Conservation (phyloP, 75 land plant species). For the Adiantum capillusveneris region DNA sequence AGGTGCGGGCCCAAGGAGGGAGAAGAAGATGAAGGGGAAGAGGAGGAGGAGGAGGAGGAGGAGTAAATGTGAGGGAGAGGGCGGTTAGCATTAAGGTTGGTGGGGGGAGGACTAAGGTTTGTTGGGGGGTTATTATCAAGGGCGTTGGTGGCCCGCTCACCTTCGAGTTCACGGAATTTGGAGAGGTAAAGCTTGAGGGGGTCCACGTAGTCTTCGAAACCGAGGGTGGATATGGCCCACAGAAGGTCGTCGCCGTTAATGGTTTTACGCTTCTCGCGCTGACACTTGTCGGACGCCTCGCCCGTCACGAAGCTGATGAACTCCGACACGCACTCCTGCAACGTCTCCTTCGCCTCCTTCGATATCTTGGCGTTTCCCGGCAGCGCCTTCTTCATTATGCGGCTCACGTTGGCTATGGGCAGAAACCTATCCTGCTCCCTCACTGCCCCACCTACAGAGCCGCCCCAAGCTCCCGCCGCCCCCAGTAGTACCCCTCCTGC, state of each 20-base stretch:
- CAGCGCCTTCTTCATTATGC: conserved; percentile 67
- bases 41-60: no score
- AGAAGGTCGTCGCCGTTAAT: conserved; percentile 73
- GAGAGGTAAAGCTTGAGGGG: conserved; percentile 63
- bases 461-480: conserved; percentile 24
- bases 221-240: conserved; percentile 75
- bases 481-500: no score
- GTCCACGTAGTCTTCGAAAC: conserved; percentile 70
- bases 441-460: conserved; percentile 16
- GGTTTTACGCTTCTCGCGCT: conserved; percentile 69
- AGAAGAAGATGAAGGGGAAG: no score
- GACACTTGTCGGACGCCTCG: conserved; percentile 74
- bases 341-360: conserved; percentile 74
- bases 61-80: no score
- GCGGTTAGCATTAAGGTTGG: no score
- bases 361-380: conserved; percentile 72
- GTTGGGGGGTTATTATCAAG: no score
- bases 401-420: conserved; percentile 68
- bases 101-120: no score
- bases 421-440: conserved; percentile 68
- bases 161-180: conserved; percentile 60
- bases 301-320: conserved; percentile 79
- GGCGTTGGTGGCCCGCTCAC: conserved; percentile 18
- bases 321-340: conserved; percentile 79
- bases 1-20: no score